Conservation (phyloP, 2,329 filamentous ascomycete species). For the Plectosphaerella plurivora region DNA sequence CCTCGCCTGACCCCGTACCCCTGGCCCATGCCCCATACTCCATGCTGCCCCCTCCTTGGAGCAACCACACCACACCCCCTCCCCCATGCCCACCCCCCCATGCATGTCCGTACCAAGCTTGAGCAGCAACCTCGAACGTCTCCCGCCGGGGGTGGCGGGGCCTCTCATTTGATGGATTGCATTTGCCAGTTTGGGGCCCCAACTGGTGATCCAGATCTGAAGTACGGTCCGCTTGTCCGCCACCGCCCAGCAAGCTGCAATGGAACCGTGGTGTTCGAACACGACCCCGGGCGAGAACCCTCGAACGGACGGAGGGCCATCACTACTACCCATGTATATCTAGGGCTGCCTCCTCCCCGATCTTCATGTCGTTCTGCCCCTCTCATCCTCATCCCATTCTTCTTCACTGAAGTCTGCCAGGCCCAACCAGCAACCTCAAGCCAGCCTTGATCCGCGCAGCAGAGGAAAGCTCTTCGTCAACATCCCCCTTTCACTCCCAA, state of each 20-base stretch:
- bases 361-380: background rate
- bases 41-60: too few species aligned
- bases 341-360: background rate
- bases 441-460: background rate
- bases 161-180: constrained; percentile 1
- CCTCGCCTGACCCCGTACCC: too few species aligned
- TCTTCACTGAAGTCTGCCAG: background rate
- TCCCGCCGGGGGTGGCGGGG: background rate
- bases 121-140: too few species aligned
- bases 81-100: too few species aligned
- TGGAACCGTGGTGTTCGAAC: too few species aligned
- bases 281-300: background rate
- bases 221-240: constrained; percentile 2
- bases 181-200: background rate
- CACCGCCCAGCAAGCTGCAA: background rate
- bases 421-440: background rate
- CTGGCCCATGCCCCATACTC: too few species aligned
- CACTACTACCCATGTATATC: background rate
- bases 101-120: too few species aligned
- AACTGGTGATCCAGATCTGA: constrained; percentile 1
- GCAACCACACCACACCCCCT: too few species aligned
- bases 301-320: background rate
- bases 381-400: too few species aligned
- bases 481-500: background rate
- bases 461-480: background rate